Conservation (phyloP, 129 eudicot species). For the Cynara cardunculus region DNA sequence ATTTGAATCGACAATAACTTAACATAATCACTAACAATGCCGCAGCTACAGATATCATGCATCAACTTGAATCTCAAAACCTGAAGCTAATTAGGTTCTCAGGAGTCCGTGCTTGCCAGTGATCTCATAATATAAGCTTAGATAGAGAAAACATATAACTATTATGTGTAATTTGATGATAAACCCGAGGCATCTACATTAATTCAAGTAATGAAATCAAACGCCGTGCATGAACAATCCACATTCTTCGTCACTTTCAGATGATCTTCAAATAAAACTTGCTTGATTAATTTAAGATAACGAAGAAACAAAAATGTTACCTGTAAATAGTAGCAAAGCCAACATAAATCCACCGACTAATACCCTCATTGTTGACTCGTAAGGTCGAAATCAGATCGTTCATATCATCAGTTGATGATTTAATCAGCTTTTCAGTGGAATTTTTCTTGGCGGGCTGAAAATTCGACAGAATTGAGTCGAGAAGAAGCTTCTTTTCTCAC, state of each 20-base stretch:
- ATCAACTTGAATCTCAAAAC: neutral
- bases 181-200: neutral
- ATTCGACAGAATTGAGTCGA: neutral
- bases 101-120: neutral
- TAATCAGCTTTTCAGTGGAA: neutral
- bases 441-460: constrained; percentile 4
- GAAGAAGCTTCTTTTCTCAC: neutral
- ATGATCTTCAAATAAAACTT: constrained; percentile 4
- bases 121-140: constrained; percentile 4
- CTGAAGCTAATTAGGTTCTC: constrained; percentile 6
- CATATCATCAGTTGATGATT: constrained; percentile 23
- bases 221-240: neutral
- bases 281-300: neutral
- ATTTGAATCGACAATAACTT: constrained; percentile 3
- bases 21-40: neutral
- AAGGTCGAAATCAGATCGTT: constrained; percentile 25
- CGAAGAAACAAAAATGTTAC: constrained; percentile 29
- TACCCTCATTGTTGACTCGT: constrained; percentile 46
- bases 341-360: constrained; percentile 55
- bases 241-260: neutral
- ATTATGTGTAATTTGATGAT: neutral
- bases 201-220: constrained; percentile 7
- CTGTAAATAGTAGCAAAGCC: constrained; percentile 77
- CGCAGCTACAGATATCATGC: neutral
- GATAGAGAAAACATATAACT: neutral